Conservation (phyloP, 1,284 basidiomycete species). For the Phlebopus sp. region DNA sequence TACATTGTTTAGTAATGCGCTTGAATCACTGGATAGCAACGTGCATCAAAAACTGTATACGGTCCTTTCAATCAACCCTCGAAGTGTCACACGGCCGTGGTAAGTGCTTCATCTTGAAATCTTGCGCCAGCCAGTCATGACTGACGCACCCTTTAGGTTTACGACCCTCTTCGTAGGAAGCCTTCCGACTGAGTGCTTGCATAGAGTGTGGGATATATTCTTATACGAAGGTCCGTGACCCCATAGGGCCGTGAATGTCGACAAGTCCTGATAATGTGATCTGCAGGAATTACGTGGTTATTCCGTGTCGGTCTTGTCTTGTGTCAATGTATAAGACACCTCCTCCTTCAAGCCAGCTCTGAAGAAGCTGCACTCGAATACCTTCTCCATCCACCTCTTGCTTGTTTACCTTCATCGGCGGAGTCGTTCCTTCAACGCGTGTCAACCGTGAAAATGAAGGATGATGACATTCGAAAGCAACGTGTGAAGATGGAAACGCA, state of each 20-base stretch:
- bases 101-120: constrained; percentile 29
- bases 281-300: constrained; percentile 73
- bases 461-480: constrained; percentile 78
- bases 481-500: constrained; percentile 69
- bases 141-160: constrained; percentile 47
- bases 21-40: constrained; percentile 66
- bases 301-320: constrained; percentile 79
- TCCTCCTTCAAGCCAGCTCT: constrained; percentile 49
- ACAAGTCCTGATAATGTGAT: constrained; percentile 8
- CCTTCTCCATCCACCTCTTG: constrained; percentile 52
- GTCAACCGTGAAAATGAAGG: constrained; percentile 70
- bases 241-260: neutral
- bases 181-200: constrained; percentile 74
- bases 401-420: constrained; percentile 52
- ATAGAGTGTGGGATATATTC: constrained; percentile 87
- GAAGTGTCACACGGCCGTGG: constrained; percentile 62
- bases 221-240: constrained; percentile 70
- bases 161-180: constrained; percentile 71
- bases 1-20: constrained; percentile 69
- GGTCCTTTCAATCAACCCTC: constrained; percentile 57
- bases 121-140: neutral
- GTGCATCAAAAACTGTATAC: constrained; percentile 68
- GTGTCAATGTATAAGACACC: constrained; percentile 60
- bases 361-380: constrained; percentile 49
- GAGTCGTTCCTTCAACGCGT: constrained; percentile 66